Conservation (phyloP, 306 rosid genomes). For the Styphnolobium japonicum region DNA sequence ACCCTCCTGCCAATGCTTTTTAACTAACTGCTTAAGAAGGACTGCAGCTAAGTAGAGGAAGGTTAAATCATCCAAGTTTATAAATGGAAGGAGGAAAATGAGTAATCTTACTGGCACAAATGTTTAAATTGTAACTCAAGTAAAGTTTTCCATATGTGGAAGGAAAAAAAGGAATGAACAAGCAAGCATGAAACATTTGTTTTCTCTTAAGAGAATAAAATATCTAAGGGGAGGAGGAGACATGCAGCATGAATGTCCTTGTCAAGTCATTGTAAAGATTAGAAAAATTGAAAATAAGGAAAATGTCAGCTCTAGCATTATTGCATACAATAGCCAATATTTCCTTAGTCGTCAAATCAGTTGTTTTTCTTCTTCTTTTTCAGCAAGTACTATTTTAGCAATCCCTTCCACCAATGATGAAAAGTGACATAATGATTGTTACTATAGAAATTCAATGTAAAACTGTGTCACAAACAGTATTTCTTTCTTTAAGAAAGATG, state of each 20-base stretch:
- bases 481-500: not conserved
- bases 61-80: conserved; percentile 59
- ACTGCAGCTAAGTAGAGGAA: conserved; percentile 89
- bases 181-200: not conserved
- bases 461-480: not conserved
- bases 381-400: not conserved
- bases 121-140: not conserved
- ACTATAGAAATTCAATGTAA: not conserved
- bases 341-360: conserved; percentile 1
- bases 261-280: not conserved
- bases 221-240: not conserved
- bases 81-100: conserved; percentile 16
- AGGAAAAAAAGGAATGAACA: conserved; percentile 1
- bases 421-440: not conserved
- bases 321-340: not conserved
- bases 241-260: not conserved
- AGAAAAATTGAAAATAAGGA: not conserved
- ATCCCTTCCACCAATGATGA: conserved; percentile 9
- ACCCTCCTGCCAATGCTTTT: conserved; percentile 90
- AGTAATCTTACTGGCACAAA: not conserved
- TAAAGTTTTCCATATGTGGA: not conserved
- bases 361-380: not conserved
- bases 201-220: not conserved
- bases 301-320: conserved; percentile 1
- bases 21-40: conserved; percentile 87